Conservation (phyloP, 2,329 filamentous ascomycete genomes). For the Aureobasidium namibiae region DNA sequence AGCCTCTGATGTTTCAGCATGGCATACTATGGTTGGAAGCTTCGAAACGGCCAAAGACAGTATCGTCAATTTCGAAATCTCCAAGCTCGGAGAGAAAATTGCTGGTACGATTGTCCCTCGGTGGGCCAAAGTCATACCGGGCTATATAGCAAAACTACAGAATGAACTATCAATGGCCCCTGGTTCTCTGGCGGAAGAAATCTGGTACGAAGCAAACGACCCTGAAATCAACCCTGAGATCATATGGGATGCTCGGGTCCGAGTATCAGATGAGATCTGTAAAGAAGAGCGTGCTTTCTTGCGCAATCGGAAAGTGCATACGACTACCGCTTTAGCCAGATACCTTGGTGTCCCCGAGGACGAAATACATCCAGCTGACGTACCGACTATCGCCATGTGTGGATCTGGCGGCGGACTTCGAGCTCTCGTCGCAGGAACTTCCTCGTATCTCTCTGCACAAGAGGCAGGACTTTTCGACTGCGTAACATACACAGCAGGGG, state of each 20-base stretch:
- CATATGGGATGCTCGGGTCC: slow-evolving; percentile 67
- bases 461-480: slow-evolving; percentile 90
- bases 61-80: slow-evolving; percentile 23
- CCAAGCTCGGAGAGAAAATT: slow-evolving; percentile 21
- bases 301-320: slow-evolving; percentile 57
- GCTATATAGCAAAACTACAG: slow-evolving; percentile 73
- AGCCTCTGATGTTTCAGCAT: slow-evolving; percentile 19
- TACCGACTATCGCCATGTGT: slow-evolving; percentile 88
- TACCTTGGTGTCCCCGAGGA: slow-evolving; percentile 72
- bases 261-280: slow-evolving; percentile 74
- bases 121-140: slow-evolving; percentile 72
- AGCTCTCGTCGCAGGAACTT: slow-evolving; percentile 82
- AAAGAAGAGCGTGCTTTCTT: slow-evolving; percentile 73
- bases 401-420: slow-evolving; percentile 87
- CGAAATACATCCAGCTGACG: slow-evolving; percentile 85
- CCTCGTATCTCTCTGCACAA: slow-evolving; percentile 74
- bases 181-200: slow-evolving; percentile 82
- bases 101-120: slow-evolving; percentile 57
- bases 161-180: slow-evolving; percentile 79
- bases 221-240: slow-evolving; percentile 81
- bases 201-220: slow-evolving; percentile 87
- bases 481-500: slow-evolving; percentile 87
- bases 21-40: slow-evolving; percentile 21
- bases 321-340: slow-evolving; percentile 64
- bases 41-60: slow-evolving; percentile 20